Evolutionary conservation across 2,329 filamentous ascomycete genomes (phyloP), one percentile per base, ranked within the genome.

Genomic region (Alternaria sp.): DNA sequence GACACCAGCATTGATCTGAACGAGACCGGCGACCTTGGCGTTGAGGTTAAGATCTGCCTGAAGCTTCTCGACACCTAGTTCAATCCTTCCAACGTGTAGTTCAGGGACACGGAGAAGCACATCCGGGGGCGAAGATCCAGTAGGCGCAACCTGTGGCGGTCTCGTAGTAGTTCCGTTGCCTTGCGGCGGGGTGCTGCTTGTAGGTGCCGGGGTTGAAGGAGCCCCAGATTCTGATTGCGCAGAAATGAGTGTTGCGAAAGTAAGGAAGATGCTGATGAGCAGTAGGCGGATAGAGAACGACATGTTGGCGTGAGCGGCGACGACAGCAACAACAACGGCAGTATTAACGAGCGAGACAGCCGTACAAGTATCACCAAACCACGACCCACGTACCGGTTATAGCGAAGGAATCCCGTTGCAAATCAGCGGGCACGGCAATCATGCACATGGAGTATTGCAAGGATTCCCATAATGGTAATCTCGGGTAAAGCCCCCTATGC

Each of bases 11-110:
- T 86, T 86, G 69, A 86, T 75, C 12, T 76, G 76, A 5, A 90
- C 87, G 2, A 90, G 82, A 45, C 82, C 84, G 14, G 87, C 87
- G n/a, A 90, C 82, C 63, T 87, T 83, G 33, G 87, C 87, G 53
- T 87, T 86, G 3, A 90, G 79, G 72, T 89, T 89, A 71, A 89
- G 81, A 63, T 89, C 85, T 3, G 87, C 87, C 62, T 82, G 80
- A 18, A 89, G 78, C 67, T 88, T 84, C 67, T 89, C 87, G 4
- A 90, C 87, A 50, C 85, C 83, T 4, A 89, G 80, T 76, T 89
- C 87, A 62, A 90, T 89, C 54, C 82, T 81, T 43, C 85, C 85
- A 18, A 90, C 87, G 43, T 84, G 85, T 8, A 90, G 81, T 66
- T 87, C 83, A 0, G 87, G 87, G 1, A 89, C 84, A 51, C 83